These are phyloP conservation scores for Coriaria nepalensis DNA, from an alignment of 306 rosid species.

Conservation along the genomic window DNA sequence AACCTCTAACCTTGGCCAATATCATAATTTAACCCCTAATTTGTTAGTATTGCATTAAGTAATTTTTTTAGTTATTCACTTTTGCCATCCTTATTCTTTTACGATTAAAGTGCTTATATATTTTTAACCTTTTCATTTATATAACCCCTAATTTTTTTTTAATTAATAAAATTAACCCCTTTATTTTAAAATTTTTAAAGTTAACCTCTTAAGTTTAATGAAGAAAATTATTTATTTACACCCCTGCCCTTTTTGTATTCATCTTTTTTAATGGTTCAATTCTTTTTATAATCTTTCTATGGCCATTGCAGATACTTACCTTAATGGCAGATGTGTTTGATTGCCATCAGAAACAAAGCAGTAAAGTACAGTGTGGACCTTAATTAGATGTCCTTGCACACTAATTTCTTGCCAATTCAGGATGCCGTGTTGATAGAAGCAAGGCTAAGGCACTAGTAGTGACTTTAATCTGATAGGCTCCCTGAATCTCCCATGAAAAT, in stretches of 20 bases:
- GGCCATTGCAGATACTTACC: slow-evolving; percentile 55
- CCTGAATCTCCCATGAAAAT: slow-evolving; percentile 90
- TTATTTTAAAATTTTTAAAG: no score
- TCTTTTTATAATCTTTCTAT: slow-evolving; percentile 3
- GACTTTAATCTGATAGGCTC: slow-evolving; percentile 89
- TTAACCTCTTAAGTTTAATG: no score
- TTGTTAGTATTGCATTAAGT: no score
- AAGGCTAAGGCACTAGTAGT: slow-evolving; percentile 83
- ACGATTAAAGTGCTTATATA: no score
- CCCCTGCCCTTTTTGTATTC: neutral
- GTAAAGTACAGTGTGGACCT: slow-evolving; percentile 32
- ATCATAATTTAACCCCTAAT: no score
- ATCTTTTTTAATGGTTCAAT: neutral
- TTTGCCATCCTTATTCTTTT: no score
- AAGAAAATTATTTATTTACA: no score
- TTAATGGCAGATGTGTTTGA: slow-evolving; percentile 65
- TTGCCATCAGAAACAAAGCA: slow-evolving; percentile 19
- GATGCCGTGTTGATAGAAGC: slow-evolving; percentile 51
- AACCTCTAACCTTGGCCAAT: no score
- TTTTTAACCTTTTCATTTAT: no score
- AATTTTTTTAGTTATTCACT: no score
- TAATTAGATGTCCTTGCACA: slow-evolving; percentile 58
- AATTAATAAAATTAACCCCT: no score
- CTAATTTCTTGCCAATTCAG: slow-evolving; percentile 42
- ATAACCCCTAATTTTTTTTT: no score